phyloP scores from a whole-genome alignment of 108 stramenopile species.

The Craspedostauros australis region DNA sequence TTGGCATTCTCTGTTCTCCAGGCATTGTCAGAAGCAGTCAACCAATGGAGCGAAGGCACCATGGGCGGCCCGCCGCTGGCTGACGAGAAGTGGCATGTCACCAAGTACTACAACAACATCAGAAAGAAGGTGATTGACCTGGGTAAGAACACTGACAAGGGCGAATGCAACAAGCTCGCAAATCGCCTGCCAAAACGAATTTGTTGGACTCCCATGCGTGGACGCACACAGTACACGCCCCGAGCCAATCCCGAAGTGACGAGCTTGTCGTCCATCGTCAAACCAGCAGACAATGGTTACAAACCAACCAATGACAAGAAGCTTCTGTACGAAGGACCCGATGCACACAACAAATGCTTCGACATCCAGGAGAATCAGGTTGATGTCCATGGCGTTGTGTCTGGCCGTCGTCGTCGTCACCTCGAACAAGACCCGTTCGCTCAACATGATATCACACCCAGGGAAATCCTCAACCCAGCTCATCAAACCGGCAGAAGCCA shows the following conservation, averaged over 20 bases:
- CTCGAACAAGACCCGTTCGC: no score
- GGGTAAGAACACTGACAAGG: conserved; percentile 16
- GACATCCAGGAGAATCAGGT: conserved; percentile 48
- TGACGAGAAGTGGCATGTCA: conserved; percentile 72
- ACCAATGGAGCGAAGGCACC: conserved; percentile 57
- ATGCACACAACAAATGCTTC: conserved; percentile 38
- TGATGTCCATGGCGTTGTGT: conserved; percentile 53
- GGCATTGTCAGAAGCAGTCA: conserved; percentile 55
- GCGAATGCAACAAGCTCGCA: conserved; percentile 39
- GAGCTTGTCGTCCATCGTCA: conserved; percentile 40
- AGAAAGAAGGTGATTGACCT: conserved; percentile 34
- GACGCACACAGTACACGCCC: conserved; percentile 66
- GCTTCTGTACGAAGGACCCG: conserved; percentile 52
- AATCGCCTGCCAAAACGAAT: conserved; percentile 33
- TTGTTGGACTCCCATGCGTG: conserved; percentile 55
- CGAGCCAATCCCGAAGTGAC: conserved; percentile 57
- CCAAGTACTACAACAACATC: conserved; percentile 53
- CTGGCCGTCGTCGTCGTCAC: conserved; percentile 17
- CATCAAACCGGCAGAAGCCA: background rate
- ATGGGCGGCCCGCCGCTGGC: conserved; percentile 73
- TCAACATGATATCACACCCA: no score
- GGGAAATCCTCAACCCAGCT: conserved; percentile 4
- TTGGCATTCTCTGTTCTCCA: conserved; percentile 50
- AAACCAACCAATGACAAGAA: conserved; percentile 31
- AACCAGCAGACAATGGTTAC: conserved; percentile 33